Percentiles rank a stretch among this genome's conserved stretches.
Evolutionary conservation across 768 basidiomycete species (phyloP).

Genomic region (Lenzites betulinus): DNA sequence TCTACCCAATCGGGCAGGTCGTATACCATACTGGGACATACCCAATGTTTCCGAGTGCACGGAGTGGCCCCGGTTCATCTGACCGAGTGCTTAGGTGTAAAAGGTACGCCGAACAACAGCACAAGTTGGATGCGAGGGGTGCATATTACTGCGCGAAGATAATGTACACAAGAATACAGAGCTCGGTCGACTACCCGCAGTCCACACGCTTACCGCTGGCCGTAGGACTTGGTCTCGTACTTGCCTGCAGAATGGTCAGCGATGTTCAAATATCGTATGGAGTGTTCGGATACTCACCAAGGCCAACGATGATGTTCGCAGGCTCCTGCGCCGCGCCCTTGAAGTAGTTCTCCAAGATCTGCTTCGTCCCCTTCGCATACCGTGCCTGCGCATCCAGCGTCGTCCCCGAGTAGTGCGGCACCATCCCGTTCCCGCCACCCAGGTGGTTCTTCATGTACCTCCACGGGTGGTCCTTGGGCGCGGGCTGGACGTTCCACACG

Average conservation of each 20-base stretch:
- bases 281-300: constrained; percentile 25
- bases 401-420: constrained; percentile 85
- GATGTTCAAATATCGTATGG: not conserved
- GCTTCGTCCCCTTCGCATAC: constrained; percentile 73
- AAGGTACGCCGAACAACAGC: too few relatives aligned
- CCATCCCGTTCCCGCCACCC: constrained; percentile 88
- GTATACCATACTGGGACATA: too few relatives aligned
- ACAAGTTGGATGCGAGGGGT: too few relatives aligned
- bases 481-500: constrained; percentile 88
- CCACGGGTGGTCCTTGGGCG: constrained; percentile 86
- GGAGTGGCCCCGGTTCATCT: too few relatives aligned
- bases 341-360: constrained; percentile 74
- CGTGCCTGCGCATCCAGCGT: constrained; percentile 88
- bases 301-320: constrained; percentile 77
- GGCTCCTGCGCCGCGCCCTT: constrained; percentile 65
- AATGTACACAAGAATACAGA: too few relatives aligned
- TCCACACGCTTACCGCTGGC: constrained; percentile 16
- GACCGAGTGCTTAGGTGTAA: too few relatives aligned
- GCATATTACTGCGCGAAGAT: too few relatives aligned
- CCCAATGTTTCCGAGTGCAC: not conserved
- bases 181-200: too few relatives aligned
- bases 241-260: constrained; percentile 9
- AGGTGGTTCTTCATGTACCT: constrained; percentile 77
- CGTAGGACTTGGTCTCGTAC: constrained; percentile 46
- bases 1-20: too few relatives aligned